Conservation (phyloP, 202 grass and related monocot species). For the Dendrocalamus latiflorus region DNA sequence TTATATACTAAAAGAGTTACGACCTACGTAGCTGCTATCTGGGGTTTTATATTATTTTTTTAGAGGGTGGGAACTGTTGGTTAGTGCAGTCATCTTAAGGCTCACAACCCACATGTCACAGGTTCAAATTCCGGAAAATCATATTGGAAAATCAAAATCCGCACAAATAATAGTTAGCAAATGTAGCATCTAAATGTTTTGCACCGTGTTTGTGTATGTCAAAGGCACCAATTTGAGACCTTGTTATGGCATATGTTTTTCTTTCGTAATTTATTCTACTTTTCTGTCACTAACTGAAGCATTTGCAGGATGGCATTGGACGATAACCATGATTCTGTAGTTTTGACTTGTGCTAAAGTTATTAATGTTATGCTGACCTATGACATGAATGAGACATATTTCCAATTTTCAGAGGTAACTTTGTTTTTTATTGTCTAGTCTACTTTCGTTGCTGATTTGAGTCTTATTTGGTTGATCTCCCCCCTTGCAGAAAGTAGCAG, state of each 20-base stretch:
- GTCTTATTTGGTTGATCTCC: conserved; percentile 26
- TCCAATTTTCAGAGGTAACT: conserved; percentile 64
- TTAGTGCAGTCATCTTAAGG: background rate
- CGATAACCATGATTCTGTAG: conserved; percentile 96
- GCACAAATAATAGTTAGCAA: background rate
- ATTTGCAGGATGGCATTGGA: conserved; percentile 84
- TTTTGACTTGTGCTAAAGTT: conserved; percentile 75
- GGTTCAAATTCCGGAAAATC: background rate
- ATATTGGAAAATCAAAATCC: background rate
- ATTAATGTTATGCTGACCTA: conserved; percentile 62
- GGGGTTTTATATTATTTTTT: background rate
- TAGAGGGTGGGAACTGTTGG: background rate
- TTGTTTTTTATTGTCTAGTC: background rate
- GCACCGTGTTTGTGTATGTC: background rate
- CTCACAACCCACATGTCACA: background rate
- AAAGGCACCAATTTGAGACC: background rate
- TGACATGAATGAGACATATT: conserved; percentile 75
- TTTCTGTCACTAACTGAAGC: conserved; percentile 31
- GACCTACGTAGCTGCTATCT: background rate
- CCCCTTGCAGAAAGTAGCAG: conserved; percentile 52
- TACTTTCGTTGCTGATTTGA: background rate
- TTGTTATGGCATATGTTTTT: background rate
- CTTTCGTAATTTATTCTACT: conserved; percentile 17
- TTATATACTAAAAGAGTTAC: background rate
- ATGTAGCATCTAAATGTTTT: background rate